phyloP scores from a whole-genome alignment of 2,329 filamentous ascomycete genomes.

The Botrytis fragariae region DNA sequence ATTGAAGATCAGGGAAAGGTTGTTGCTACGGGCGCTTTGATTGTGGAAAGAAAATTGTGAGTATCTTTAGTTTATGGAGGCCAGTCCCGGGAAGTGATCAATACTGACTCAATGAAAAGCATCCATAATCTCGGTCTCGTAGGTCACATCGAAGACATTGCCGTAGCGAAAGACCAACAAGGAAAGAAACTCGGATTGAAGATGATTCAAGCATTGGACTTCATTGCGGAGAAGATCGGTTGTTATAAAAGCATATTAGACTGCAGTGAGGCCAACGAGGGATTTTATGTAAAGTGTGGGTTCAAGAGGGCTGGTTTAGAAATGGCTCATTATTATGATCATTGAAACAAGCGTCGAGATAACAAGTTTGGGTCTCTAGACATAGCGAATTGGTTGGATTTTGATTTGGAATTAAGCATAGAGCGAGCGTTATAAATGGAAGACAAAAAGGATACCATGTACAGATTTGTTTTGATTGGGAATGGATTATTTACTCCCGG shows the following conservation, averaged over 20 bases:
- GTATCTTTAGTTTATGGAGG: slow-evolving; percentile 38
- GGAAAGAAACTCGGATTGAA: slow-evolving; percentile 93
- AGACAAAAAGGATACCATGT: background rate
- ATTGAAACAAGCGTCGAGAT: slow-evolving; percentile 1
- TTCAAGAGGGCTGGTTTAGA: slow-evolving; percentile 89
- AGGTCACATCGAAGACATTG: slow-evolving; percentile 97
- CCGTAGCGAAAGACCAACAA: slow-evolving; percentile 90
- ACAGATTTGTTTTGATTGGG: background rate
- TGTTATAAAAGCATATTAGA: slow-evolving; percentile 98
- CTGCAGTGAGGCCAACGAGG: slow-evolving; percentile 93
- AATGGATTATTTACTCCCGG: background rate
- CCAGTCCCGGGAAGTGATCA: background rate
- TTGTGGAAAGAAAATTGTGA: slow-evolving; percentile 93
- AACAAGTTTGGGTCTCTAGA: background rate
- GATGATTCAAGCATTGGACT: slow-evolving; percentile 91
- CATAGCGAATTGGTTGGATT: background rate
- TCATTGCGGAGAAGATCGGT: slow-evolving; percentile 79
- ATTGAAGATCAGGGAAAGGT: slow-evolving; percentile 67
- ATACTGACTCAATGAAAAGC: slow-evolving; percentile 43
- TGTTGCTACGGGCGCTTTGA: slow-evolving; percentile 85
- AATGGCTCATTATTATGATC: slow-evolving; percentile 87
- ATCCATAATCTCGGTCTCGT: slow-evolving; percentile 80
- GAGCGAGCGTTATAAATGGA: slow-evolving; percentile 11
- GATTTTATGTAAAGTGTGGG: slow-evolving; percentile 97
- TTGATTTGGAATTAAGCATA: slow-evolving; percentile 2